phyloP scores from a whole-genome alignment of 176 grass and related monocot genomes.

The Stipa capillata region DNA sequence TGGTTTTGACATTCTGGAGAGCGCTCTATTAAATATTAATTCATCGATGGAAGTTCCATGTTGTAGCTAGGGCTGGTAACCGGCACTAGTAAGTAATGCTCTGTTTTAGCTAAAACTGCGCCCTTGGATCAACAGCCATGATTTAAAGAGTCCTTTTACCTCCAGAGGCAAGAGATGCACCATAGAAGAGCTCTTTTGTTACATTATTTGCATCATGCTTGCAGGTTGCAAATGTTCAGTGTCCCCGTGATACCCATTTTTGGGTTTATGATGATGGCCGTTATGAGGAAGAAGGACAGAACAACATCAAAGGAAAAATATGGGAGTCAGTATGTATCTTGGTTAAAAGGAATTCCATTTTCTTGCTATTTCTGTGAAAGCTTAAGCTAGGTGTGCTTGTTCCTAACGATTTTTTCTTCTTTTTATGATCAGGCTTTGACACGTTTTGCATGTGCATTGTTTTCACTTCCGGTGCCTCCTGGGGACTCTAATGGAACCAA shows the following conservation, averaged over 20 bases:
- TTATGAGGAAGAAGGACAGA: constrained; percentile 98
- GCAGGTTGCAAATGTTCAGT: constrained; percentile 86
- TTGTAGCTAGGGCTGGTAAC: neutral
- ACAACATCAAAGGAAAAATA: constrained; percentile 94
- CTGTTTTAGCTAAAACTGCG: constrained; percentile 7
- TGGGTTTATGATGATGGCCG: constrained; percentile 95
- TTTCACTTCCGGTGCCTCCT: constrained; percentile 77
- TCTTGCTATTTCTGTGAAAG: neutral
- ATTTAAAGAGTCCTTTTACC: neutral
- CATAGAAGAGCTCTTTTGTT: neutral
- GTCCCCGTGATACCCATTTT: constrained; percentile 90
- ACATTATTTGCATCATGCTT: constrained; percentile 7
- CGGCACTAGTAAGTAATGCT: neutral
- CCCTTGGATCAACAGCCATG: neutral
- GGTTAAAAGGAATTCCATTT: constrained; percentile 5
- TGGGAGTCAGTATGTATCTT: constrained; percentile 80
- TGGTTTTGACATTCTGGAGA: neutral
- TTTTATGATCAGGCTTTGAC: constrained; percentile 47
- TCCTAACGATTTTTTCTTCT: neutral
- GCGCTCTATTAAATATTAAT: neutral
- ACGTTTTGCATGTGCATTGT: constrained; percentile 68
- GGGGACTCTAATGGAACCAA: constrained; percentile 42
- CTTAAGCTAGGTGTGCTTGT: neutral
- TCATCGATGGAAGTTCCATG: neutral
- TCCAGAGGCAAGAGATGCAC: neutral